These are phyloP conservation scores for Brassica carinata DNA, from an alignment of 345 rosid genomes.

Conservation along the genomic window DNA sequence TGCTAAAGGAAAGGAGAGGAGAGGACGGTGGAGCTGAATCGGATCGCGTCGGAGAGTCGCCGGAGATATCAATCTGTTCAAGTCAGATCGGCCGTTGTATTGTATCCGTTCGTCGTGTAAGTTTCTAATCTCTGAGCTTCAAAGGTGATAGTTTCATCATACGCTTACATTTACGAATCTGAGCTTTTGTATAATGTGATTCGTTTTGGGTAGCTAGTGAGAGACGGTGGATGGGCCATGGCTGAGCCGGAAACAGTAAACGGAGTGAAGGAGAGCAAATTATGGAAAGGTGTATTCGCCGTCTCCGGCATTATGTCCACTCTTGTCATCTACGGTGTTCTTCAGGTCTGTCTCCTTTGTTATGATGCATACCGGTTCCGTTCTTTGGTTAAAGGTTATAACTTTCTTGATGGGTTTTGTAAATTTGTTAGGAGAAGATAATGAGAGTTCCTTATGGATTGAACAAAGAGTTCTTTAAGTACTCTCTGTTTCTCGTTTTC, in stretches of 20 bases:
- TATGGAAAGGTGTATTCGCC: slow-evolving; percentile 78
- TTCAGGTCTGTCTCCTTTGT: slow-evolving; percentile 53
- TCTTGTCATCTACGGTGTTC: slow-evolving; percentile 88
- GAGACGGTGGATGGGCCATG: slow-evolving; percentile 58
- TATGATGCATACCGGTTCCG: background rate
- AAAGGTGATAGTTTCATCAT: background rate
- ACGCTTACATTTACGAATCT: slow-evolving; percentile 10
- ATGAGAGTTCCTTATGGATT: slow-evolving; percentile 89
- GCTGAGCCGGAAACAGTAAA: slow-evolving; percentile 53
- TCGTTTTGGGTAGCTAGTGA: background rate
- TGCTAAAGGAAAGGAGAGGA: too few relatives aligned
- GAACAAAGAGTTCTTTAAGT: slow-evolving; percentile 73
- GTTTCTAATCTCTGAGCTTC: slow-evolving; percentile 20
- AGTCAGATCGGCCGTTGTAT: slow-evolving; percentile 21
- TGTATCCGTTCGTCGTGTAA: background rate
- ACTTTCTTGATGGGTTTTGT: background rate
- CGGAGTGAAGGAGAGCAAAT: slow-evolving; percentile 52
- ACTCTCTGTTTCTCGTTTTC: slow-evolving; percentile 89
- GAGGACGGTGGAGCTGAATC: slow-evolving; percentile 29
- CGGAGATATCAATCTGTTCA: slow-evolving; percentile 6
- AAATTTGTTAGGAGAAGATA: slow-evolving; percentile 69
- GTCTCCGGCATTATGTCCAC: slow-evolving; percentile 87
- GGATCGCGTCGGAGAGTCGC: slow-evolving; percentile 28
- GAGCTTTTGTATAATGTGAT: slow-evolving; percentile 15
- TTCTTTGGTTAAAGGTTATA: background rate